Conservation (phyloP, 2,329 filamentous ascomycete species). For the Fusarium sacchari region DNA sequence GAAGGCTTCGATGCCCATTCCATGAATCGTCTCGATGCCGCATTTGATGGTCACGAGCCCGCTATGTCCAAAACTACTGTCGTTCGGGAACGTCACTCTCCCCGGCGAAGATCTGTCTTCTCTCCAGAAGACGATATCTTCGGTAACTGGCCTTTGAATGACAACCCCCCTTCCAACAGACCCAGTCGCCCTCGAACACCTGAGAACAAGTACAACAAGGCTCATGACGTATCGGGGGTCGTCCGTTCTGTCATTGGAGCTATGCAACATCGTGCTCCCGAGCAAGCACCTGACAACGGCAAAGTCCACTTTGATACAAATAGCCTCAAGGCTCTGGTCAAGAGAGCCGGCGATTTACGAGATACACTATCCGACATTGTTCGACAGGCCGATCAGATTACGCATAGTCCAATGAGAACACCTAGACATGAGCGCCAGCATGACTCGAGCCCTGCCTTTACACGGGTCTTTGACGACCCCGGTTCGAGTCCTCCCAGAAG, state of each 20-base stretch:
- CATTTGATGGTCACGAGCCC: conserved; percentile 54
- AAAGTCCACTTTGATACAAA: conserved; percentile 74
- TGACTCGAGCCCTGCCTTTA: conserved; percentile 74
- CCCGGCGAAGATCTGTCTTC: conserved; percentile 70
- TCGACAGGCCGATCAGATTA: conserved; percentile 67
- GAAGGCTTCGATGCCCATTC: conserved; percentile 59
- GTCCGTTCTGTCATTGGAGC: conserved; percentile 71
- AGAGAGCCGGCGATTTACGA: conserved; percentile 68
- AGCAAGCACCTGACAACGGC: conserved; percentile 52
- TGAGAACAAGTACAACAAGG: conserved; percentile 48
- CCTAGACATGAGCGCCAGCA: conserved; percentile 56
- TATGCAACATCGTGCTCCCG: conserved; percentile 65
- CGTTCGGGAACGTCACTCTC: conserved; percentile 62
- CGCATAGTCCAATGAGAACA: conserved; percentile 64
- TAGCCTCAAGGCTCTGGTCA: conserved; percentile 73
- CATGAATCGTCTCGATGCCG: conserved; percentile 56
- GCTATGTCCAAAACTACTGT: conserved; percentile 62
- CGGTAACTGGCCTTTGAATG: conserved; percentile 59
- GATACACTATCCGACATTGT: conserved; percentile 69
- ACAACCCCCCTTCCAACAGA: conserved; percentile 48
- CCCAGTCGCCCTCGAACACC: conserved; percentile 56
- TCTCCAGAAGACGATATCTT: conserved; percentile 75
- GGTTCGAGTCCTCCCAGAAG: conserved; percentile 64
- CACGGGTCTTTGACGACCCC: conserved; percentile 72
- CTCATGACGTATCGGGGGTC: conserved; percentile 58